Evolutionary conservation across 208 protist species (phyloP), one percentile per base, ranked within the genome.

Genomic region (Crithidia thermophila): DNA sequence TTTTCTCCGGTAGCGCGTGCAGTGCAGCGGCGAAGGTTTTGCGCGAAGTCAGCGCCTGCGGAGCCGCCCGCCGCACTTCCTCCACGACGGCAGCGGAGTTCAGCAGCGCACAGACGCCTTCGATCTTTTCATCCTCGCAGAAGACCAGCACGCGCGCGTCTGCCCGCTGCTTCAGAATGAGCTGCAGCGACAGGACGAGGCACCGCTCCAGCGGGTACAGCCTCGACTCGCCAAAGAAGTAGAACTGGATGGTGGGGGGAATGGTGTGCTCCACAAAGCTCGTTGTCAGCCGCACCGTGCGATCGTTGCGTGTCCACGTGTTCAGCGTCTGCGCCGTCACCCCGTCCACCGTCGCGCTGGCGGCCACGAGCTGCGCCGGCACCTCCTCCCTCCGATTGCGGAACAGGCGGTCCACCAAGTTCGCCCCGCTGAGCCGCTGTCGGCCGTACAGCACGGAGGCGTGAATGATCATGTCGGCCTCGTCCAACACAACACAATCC

Each of bases 401-500:
- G 56, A 93, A 93, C 20, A 96, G 23, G 21, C 87, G 85, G 40
- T 96, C 91, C 0, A 96, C 87, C 16, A 96, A 75, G 51, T 84
- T 85, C 5, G 74, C 73, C 3, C 91, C 91, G 64, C 50, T 84
- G 21, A 93, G 43, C 23, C 36, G 60, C 51, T 91, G 80, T n/a
- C 65, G 62, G 18, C 68, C 69, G 56, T 72, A 75, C 14, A 34
- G 23, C 18, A 72, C 55, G n/a, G 0, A 43, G n/a, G 58, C 23
- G 14, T 81, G 70, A 13, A 96, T 67, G 25, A 96, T 68, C 49
- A 93, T 61, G 62, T 96, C 91, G 0, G 91, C 91, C 64, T 96
- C 91, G 64, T 96, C 91, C 8, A 96, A 79, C 74, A 96, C 87
- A 33, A 96, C 82, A 56, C 91, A 96, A 66, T 96, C 91, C 58